phyloP scores from a whole-genome alignment of 108 stramenopile genomes.

The Cyclotella baltica region DNA sequence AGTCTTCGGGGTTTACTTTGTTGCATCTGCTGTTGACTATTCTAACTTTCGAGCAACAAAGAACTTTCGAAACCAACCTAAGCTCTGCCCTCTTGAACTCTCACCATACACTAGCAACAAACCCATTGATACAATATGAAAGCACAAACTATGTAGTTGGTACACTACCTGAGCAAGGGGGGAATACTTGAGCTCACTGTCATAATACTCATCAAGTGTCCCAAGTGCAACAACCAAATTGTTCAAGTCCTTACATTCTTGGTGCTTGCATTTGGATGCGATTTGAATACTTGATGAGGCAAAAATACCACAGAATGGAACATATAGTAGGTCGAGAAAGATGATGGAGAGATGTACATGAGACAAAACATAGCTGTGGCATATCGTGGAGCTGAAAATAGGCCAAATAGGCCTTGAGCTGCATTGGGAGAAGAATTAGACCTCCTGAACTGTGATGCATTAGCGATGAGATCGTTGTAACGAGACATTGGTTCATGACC shows the following conservation, averaged over 20 bases:
- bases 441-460: constrained; percentile 17
- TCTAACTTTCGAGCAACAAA: not conserved
- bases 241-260: constrained; percentile 79
- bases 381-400: constrained; percentile 78
- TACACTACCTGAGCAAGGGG: constrained; percentile 81
- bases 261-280: constrained; percentile 60
- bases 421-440: constrained; percentile 21
- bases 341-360: constrained; percentile 55
- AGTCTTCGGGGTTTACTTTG: constrained; percentile 11
- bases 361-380: constrained; percentile 86
- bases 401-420: constrained; percentile 40
- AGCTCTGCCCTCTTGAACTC: not conserved
- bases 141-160: constrained; percentile 79
- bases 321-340: constrained; percentile 55
- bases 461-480: constrained; percentile 30
- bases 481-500: constrained; percentile 48
- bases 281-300: constrained; percentile 72
- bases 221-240: constrained; percentile 59
- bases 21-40: constrained; percentile 15
- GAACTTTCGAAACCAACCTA: not conserved
- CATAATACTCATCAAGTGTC: constrained; percentile 69
- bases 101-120: constrained; percentile 57
- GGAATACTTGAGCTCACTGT: constrained; percentile 66
- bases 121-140: constrained; percentile 68
- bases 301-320: constrained; percentile 77